Evolutionary conservation across 768 basidiomycete genomes (phyloP).

Genomic region (Lactarius akahatsu): DNA sequence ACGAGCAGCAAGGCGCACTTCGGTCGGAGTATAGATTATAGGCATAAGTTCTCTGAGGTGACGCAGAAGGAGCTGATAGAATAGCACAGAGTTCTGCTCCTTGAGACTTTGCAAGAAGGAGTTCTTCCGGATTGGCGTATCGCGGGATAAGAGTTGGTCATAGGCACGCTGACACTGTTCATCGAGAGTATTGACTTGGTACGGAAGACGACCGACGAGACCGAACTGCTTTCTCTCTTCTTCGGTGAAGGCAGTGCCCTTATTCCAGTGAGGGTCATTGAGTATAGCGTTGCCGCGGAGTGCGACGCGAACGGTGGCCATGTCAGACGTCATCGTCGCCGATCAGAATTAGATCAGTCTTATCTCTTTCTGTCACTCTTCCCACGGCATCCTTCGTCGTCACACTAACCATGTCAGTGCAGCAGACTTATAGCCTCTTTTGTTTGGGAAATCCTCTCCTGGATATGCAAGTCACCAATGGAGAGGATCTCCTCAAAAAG

Average conservation of each 20-base stretch:
- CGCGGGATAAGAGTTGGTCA: conserved; percentile 48
- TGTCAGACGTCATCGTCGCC: not conserved
- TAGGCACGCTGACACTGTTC: conserved; percentile 77
- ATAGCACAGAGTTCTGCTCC: conserved; percentile 80
- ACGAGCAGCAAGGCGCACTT: conserved; percentile 42
- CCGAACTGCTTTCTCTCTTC: conserved; percentile 71
- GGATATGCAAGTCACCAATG: conserved; percentile 90
- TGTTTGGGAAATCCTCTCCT: conserved; percentile 95
- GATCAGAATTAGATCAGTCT: conserved; percentile 6
- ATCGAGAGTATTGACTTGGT: conserved; percentile 53
- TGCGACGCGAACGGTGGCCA: conserved; percentile 41
- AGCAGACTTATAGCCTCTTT: conserved; percentile 63
- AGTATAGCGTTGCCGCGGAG: conserved; percentile 64
- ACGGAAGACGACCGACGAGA: conserved; percentile 41
- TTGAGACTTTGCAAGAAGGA: conserved; percentile 74
- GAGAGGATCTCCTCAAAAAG: conserved; percentile 82
- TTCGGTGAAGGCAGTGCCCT: conserved; percentile 73
- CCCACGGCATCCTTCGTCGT: not conserved
- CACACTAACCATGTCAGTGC: not conserved
- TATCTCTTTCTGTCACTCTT: conserved; percentile 7
- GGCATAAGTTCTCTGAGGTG: conserved; percentile 53
- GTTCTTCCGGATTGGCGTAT: conserved; percentile 58
- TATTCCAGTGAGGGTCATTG: conserved; percentile 67
- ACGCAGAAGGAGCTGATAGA: conserved; percentile 56
- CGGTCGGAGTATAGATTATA: conserved; percentile 82